Percentiles rank a stretch among this genome's conserved stretches.
These are phyloP conservation scores for Litsea cubeba DNA, from an alignment of 164 flowering plant species.

Conservation along the genomic window DNA sequence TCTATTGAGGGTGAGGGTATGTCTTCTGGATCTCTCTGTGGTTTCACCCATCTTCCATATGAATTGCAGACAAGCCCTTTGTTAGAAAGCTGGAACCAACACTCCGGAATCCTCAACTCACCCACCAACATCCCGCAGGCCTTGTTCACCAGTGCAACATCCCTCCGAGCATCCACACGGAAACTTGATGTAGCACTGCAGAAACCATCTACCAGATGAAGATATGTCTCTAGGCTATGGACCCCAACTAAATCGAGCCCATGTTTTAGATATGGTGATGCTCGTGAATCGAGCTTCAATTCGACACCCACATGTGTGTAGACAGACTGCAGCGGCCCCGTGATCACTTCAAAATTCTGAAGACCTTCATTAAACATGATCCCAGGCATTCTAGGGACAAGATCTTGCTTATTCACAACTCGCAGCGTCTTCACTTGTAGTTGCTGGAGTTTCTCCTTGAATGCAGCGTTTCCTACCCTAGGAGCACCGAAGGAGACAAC, in stretches of 20 bases:
- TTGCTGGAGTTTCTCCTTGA: conserved; percentile 29
- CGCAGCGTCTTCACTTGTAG: conserved; percentile 44
- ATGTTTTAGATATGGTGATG: conserved; percentile 42
- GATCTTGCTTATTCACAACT: conserved; percentile 39
- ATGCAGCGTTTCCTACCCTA: conserved; percentile 52
- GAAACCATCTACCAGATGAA: conserved; percentile 56
- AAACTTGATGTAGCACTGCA: conserved; percentile 17
- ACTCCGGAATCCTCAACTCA: conserved; percentile 34
- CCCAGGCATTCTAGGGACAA: conserved; percentile 53
- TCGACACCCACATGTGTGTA: conserved; percentile 58
- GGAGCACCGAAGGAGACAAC: conserved; percentile 71
- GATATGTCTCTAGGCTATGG: conserved; percentile 45
- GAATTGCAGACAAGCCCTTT: conserved; percentile 53
- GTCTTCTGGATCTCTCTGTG: conserved; percentile 47
- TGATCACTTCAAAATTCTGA: conserved; percentile 26
- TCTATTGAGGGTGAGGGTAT: conserved; percentile 34
- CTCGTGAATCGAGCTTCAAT: conserved; percentile 32
- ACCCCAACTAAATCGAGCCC: conserved; percentile 29
- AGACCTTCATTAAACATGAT: conserved; percentile 35
- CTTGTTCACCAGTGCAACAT: conserved; percentile 50
- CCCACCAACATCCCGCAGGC: conserved; percentile 31
- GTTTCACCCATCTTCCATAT: conserved; percentile 61
- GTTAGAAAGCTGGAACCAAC: conserved; percentile 46
- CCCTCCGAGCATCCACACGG: conserved; percentile 32
- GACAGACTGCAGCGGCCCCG: conserved; percentile 34